Evolutionary conservation across 495 filamentous ascomycete genomes (phyloP).

Genomic region (Thermothielavioides terrestris): DNA sequence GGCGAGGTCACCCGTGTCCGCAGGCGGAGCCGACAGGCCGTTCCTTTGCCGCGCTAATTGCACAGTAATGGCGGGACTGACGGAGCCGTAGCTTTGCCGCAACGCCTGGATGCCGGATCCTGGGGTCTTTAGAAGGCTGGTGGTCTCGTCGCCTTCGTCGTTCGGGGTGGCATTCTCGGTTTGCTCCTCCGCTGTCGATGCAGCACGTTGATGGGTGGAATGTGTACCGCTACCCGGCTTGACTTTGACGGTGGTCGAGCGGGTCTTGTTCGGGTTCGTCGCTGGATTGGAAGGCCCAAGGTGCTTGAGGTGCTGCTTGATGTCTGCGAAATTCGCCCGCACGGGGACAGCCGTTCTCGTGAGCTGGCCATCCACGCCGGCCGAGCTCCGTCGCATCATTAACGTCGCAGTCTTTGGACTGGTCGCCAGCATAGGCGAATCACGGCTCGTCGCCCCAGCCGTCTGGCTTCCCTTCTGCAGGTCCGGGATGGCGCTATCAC

Average conservation of each 20-base stretch:
- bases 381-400: constrained; percentile 48
- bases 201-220: constrained; percentile 17
- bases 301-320: constrained; percentile 77
- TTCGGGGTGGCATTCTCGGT: constrained; percentile 13
- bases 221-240: constrained; percentile 48
- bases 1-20: constrained; percentile 11
- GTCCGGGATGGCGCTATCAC: constrained; percentile 2
- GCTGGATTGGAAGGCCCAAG: constrained; percentile 90
- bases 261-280: constrained; percentile 69
- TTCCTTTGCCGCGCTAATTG: constrained; percentile 22
- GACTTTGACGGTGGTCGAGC: constrained; percentile 86
- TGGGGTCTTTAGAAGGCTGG: constrained; percentile 31
- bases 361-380: constrained; percentile 38
- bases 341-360: constrained; percentile 33
- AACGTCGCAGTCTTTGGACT: constrained; percentile 42
- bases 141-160: constrained; percentile 32
- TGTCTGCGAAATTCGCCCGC: constrained; percentile 51
- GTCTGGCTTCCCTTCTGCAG: constrained; percentile 9
- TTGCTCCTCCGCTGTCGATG: constrained; percentile 14
- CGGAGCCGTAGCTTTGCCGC: constrained; percentile 57
- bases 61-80: constrained; percentile 27
- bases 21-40: constrained; percentile 12
- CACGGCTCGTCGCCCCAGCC: constrained; percentile 16
- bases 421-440: constrained; percentile 22
- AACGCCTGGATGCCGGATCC: constrained; percentile 53